Evolutionary conservation across 2,329 filamentous ascomycete genomes (phyloP).

Genomic region (Colletotrichum sp.): DNA sequence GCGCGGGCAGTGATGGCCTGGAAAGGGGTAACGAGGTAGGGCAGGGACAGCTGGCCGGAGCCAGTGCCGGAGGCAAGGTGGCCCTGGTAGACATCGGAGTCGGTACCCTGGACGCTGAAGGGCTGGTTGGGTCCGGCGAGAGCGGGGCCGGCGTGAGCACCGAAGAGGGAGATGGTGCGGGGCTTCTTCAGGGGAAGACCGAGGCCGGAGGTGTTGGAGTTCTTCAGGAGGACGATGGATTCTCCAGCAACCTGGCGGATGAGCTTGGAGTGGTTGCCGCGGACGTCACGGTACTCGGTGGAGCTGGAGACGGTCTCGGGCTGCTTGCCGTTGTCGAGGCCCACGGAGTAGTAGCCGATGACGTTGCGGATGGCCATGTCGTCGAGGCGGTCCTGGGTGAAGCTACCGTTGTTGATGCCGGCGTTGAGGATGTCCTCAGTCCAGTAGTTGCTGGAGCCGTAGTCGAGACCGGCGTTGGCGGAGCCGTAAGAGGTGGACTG

Average conservation of each 20-base stretch:
- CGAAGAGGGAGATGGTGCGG: conserved; percentile 11
- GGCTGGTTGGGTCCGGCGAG: conserved; percentile 1
- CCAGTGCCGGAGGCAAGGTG: conserved; percentile 9
- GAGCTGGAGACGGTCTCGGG: conserved; percentile 65
- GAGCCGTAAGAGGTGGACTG: conserved; percentile 56
- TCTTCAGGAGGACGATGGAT: conserved; percentile 76
- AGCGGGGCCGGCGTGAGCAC: neutral
- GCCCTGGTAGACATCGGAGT: conserved; percentile 7
- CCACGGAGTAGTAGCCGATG: conserved; percentile 56
- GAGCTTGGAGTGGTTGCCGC: conserved; percentile 11
- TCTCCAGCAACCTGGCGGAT: conserved; percentile 39
- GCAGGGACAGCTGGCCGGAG: conserved; percentile 5
- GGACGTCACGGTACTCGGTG: conserved; percentile 33
- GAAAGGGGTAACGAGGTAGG: conserved; percentile 11
- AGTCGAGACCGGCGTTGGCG: conserved; percentile 57
- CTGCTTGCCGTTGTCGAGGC: conserved; percentile 59
- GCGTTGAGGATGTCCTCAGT: conserved; percentile 53
- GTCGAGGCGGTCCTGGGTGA: conserved; percentile 58
- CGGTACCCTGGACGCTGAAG: conserved; percentile 4
- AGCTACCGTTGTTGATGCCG: conserved; percentile 60
- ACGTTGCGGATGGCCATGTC: conserved; percentile 65
- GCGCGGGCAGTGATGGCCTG: conserved; percentile 5
- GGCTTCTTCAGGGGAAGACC: conserved; percentile 65
- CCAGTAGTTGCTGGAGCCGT: conserved; percentile 57
- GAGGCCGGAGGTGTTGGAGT: conserved; percentile 52